phyloP scores from a whole-genome alignment of 371 early-diverging fungal species.

The Conidiobolus incongruus region DNA sequence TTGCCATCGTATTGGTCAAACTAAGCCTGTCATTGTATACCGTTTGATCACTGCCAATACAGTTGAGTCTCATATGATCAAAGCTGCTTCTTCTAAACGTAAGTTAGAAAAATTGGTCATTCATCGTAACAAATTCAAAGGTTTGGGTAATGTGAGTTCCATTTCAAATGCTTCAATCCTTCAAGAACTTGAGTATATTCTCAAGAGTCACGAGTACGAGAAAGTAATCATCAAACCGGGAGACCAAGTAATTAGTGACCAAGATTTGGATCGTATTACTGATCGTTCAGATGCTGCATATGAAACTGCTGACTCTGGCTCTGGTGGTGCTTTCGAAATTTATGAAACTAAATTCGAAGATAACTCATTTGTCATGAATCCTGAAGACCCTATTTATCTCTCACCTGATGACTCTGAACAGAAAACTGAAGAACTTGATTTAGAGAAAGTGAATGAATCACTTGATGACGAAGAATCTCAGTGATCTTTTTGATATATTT shows the following conservation, averaged over 20 bases:
- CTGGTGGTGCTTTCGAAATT: too few relatives aligned
- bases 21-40: constrained; percentile 73
- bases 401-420: too few relatives aligned
- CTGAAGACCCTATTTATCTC: too few relatives aligned
- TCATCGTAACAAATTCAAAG: constrained; percentile 21
- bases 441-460: too few relatives aligned
- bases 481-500: too few relatives aligned
- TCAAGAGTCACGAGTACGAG: constrained; percentile 7
- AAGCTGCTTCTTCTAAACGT: constrained; percentile 59
- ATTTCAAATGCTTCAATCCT: constrained; percentile 47
- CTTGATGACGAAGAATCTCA: too few relatives aligned
- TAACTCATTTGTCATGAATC: too few relatives aligned
- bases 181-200: constrained; percentile 29
- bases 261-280: constrained; percentile 4
- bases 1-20: constrained; percentile 92
- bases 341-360: too few relatives aligned
- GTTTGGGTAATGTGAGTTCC: constrained; percentile 17
- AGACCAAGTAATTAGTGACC: constrained; percentile 4
- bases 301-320: too few relatives aligned
- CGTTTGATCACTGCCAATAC: constrained; percentile 69
- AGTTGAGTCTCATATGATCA: constrained; percentile 61
- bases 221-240: constrained; percentile 2
- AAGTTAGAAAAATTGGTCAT: constrained; percentile 79
- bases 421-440: too few relatives aligned
- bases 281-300: constrained; percentile 8